Percentiles rank a stretch among this genome's conserved stretches.
Evolutionary conservation across 176 grass and related monocot species (phyloP).

Genomic region (Elymus sibiricus): DNA sequence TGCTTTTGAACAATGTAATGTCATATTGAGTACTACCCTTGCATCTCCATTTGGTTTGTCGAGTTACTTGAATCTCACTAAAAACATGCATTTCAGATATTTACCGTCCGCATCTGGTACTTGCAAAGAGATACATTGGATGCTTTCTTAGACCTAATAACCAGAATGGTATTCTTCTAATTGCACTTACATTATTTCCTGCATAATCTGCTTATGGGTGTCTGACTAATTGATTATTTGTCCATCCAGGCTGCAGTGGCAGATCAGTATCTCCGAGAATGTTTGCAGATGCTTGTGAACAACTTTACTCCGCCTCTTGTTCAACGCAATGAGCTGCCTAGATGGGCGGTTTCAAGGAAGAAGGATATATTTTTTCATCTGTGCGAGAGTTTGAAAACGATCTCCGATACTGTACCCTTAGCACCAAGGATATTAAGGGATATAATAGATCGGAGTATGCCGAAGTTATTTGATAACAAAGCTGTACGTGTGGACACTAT

Average conservation of each 20-base stretch:
- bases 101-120: slow-evolving; percentile 43
- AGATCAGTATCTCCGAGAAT: slow-evolving; percentile 45
- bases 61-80: not conserved
- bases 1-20: slow-evolving; percentile 63
- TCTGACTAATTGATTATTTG: slow-evolving; percentile 6
- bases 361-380: slow-evolving; percentile 33
- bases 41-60: not conserved
- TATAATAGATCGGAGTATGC: slow-evolving; percentile 55
- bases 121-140: slow-evolving; percentile 26
- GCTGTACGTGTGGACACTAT: slow-evolving; percentile 36
- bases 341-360: slow-evolving; percentile 31
- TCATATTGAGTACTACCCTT: not conserved
- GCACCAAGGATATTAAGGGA: slow-evolving; percentile 46
- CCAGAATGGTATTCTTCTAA: slow-evolving; percentile 50
- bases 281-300: slow-evolving; percentile 56
- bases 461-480: slow-evolving; percentile 40
- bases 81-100: slow-evolving; percentile 41
- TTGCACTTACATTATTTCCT: not conserved
- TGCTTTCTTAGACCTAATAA: slow-evolving; percentile 55
- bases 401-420: slow-evolving; percentile 43
- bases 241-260: slow-evolving; percentile 46
- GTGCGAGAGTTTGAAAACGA: slow-evolving; percentile 29
- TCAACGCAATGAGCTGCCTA: not conserved
- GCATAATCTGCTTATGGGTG: not conserved
- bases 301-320: slow-evolving; percentile 34